phyloP scores from a whole-genome alignment of 345 rosid species.

The Citropsis articulata region DNA sequence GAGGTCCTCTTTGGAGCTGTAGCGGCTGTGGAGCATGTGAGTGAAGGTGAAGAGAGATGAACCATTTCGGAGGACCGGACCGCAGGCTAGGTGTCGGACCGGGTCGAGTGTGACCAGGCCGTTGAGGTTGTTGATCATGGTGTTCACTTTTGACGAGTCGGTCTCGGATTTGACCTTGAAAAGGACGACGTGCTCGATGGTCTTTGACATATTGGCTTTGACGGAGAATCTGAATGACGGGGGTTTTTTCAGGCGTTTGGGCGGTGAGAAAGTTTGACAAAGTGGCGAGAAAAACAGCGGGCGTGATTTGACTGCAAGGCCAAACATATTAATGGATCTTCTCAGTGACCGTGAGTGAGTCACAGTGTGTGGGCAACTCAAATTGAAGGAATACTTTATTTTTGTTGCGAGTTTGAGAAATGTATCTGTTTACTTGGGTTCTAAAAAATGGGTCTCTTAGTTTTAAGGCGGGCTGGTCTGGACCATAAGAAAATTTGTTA shows the following conservation, averaged over 20 bases:
- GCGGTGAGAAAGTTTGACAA: slow-evolving; percentile 15
- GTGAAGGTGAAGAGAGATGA: slow-evolving; percentile 55
- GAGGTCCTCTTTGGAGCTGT: slow-evolving; percentile 57
- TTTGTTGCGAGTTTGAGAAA: no score
- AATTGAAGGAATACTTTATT: background rate
- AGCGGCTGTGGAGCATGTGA: slow-evolving; percentile 90
- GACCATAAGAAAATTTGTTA: background rate
- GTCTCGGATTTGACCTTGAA: slow-evolving; percentile 62
- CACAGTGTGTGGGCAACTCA: no score
- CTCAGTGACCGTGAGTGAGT: background rate
- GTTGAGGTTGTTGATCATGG: slow-evolving; percentile 61
- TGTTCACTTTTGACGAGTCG: slow-evolving; percentile 36
- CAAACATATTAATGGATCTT: slow-evolving; percentile 15
- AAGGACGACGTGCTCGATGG: slow-evolving; percentile 77
- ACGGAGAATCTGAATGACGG: background rate
- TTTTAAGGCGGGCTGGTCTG: background rate
- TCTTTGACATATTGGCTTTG: slow-evolving; percentile 33
- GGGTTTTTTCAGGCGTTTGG: slow-evolving; percentile 18
- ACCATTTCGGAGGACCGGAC: slow-evolving; percentile 43
- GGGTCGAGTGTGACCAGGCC: slow-evolving; percentile 47
- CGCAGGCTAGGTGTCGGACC: slow-evolving; percentile 66
- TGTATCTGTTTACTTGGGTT: background rate
- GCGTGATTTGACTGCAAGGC: slow-evolving; percentile 15
- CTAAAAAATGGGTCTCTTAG: background rate
- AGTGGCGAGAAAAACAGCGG: slow-evolving; percentile 14